These are phyloP conservation scores for Protostelium mycophagum DNA, from an alignment of 78 protist species.

Conservation along the genomic window DNA sequence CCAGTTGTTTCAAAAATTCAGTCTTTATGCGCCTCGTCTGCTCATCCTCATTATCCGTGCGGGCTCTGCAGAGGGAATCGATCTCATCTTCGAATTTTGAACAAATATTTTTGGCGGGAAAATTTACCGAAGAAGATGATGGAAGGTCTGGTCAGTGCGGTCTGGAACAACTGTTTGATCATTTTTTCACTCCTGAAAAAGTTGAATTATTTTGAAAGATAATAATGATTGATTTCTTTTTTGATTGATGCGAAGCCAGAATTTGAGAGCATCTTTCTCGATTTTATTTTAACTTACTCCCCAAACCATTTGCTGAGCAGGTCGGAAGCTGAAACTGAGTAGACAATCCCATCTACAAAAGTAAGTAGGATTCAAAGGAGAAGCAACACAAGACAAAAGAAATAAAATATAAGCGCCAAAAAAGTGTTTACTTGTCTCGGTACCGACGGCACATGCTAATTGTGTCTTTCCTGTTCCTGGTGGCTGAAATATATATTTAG, in stretches of 20 bases:
- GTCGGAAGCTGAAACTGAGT: neutral
- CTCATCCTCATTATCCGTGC: conserved; percentile 17
- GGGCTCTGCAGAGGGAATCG: conserved; percentile 4
- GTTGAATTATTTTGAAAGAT: neutral
- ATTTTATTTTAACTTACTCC: neutral
- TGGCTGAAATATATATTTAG: neutral
- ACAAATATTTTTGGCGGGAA: neutral
- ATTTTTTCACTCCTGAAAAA: neutral
- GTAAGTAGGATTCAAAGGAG: too few species aligned
- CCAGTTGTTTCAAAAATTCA: conserved; percentile 15
- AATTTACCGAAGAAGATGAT: neutral
- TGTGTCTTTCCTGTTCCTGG: neutral
- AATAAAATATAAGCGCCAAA: neutral
- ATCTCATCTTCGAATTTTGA: conserved; percentile 28
- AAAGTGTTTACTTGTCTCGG: neutral
- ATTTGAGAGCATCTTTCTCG: too few species aligned
- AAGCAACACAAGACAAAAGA: too few species aligned
- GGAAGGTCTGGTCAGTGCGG: neutral
- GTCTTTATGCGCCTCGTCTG: conserved; percentile 37
- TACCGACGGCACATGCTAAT: neutral
- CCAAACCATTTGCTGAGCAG: neutral
- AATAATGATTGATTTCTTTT: too few species aligned
- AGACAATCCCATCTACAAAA: neutral
- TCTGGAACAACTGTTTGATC: neutral
- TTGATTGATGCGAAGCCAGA: too few species aligned